Evolutionary conservation across 176 grass and related monocot genomes (phyloP).

Genomic region (Saccharum officinarum): DNA sequence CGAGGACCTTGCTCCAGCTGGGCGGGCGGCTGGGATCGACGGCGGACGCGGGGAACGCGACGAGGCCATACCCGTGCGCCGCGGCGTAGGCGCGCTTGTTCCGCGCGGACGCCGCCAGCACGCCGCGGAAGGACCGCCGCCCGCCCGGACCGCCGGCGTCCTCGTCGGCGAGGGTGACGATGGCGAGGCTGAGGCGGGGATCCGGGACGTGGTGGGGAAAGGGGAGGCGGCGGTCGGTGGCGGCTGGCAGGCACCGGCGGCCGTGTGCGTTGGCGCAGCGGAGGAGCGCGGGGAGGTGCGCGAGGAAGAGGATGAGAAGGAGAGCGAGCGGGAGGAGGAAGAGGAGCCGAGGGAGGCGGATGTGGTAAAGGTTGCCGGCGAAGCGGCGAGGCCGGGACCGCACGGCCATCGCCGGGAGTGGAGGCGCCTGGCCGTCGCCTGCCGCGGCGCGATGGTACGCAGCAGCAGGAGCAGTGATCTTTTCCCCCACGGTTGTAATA

Average conservation of each 20-base stretch:
- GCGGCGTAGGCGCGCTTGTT: conserved; percentile 68
- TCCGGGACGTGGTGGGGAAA: background rate
- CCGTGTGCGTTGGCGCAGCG: conserved; percentile 57
- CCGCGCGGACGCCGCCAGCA: conserved; percentile 44
- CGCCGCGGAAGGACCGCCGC: conserved; percentile 60
- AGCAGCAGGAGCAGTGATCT: background rate
- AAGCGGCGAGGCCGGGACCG: conserved; percentile 18
- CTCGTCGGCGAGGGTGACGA: conserved; percentile 81
- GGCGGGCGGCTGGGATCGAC: conserved; percentile 69
- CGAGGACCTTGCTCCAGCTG: conserved; percentile 86
- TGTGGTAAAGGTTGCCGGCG: background rate
- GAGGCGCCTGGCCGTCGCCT: too few species aligned
- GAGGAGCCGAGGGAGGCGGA: background rate
- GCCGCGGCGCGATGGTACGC: background rate
- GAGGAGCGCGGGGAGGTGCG: conserved; percentile 20
- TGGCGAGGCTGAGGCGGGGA: conserved; percentile 37
- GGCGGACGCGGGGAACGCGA: conserved; percentile 32
- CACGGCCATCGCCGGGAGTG: background rate
- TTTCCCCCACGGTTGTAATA: too few species aligned
- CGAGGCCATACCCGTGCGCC: conserved; percentile 54
- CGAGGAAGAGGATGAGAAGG: conserved; percentile 25
- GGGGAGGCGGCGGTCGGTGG: background rate
- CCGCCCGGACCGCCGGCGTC: background rate
- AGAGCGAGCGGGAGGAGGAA: conserved; percentile 32
- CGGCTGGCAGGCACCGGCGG: conserved; percentile 32